Base-by-base conservation (phyloP, 306 rosid species). In the Quercus variabilis region DNA sequence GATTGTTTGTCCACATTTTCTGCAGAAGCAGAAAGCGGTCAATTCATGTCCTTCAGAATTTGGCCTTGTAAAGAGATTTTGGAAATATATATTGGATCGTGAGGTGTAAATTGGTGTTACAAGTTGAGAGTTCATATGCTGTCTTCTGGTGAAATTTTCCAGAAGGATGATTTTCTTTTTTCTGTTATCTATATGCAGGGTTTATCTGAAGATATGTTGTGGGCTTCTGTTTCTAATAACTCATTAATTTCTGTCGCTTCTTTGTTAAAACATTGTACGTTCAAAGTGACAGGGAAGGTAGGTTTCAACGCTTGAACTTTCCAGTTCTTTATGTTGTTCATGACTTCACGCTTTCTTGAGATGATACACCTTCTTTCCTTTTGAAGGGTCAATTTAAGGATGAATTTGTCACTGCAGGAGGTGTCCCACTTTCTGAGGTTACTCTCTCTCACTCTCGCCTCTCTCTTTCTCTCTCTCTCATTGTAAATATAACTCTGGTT, bases 401-500 rank as follows among this genome's bases (percentile, higher is more conserved):
- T 82, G 98, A 94, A 86, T 94, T 94, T 85, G 97, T 94, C 78
- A 94, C 97, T 56, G 94, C 98, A 23, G 98, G 98, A 41, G 98
- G 98, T 63, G 91, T 94, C 80, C 97, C 95, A 25, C 89, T 94
- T 17, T 89, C 93, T 7, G 97, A 92, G 98, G 98, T 94, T 87
- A 49, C 78, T 67, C 74, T 80, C 83, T 76, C 79, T 85, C 79
- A 20, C 13, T 46, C 65, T 55, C 73, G 19, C 70, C 68, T 41
- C 49, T 70, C 63, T 7, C 62, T 12, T 28, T 70, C 62, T 60
- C 54, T 49, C 63, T 60, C 54, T 10, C 54, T 10, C 17, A 20
- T 80, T 77, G 26, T 63, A 56, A 74, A 69, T 65, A 67, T 76
- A 76, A 79, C 38, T 68, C 38, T 75, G 23, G 33, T 57, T 28